phyloP scores from a whole-genome alignment of 768 basidiomycete species.

The Leccinum subgranulosum region DNA sequence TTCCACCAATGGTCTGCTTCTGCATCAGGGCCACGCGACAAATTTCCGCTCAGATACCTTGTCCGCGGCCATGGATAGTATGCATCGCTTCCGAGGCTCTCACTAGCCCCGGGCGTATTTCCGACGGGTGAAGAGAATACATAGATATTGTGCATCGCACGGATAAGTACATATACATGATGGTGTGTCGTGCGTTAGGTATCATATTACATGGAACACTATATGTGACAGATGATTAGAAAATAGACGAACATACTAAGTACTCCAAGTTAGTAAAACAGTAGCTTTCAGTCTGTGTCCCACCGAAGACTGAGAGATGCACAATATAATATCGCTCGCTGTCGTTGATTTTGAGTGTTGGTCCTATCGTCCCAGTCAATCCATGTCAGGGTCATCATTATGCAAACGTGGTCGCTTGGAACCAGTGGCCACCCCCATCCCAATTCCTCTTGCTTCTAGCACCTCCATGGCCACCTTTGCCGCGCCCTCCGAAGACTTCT shows the following conservation, averaged over 20 bases:
- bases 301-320: slow-evolving; percentile 23
- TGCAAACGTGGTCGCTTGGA: slow-evolving; percentile 47
- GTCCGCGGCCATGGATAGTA: slow-evolving; percentile 24
- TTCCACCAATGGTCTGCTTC: slow-evolving; percentile 20
- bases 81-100: not conserved
- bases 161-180: slow-evolving; percentile 7
- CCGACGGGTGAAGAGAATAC: slow-evolving; percentile 9
- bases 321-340: slow-evolving; percentile 27
- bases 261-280: slow-evolving; percentile 30
- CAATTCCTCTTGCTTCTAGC: slow-evolving; percentile 76
- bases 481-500: slow-evolving; percentile 67
- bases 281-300: slow-evolving; percentile 25
- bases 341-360: slow-evolving; percentile 15
- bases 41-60: slow-evolving; percentile 25
- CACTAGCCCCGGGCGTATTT: slow-evolving; percentile 6
- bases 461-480: slow-evolving; percentile 77
- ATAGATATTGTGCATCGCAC: slow-evolving; percentile 1
- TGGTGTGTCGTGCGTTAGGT: slow-evolving; percentile 28
- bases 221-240: slow-evolving; percentile 33
- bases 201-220: slow-evolving; percentile 40
- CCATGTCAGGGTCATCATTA: slow-evolving; percentile 49
- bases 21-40: slow-evolving; percentile 13
- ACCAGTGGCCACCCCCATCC: slow-evolving; percentile 41
- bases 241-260: slow-evolving; percentile 30
- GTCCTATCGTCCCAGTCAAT: slow-evolving; percentile 17